Evolutionary conservation across 805 yeast genomes (phyloP), one percentile per base, ranked within the genome.

Genomic region (Priceomyces fermenticarens): DNA sequence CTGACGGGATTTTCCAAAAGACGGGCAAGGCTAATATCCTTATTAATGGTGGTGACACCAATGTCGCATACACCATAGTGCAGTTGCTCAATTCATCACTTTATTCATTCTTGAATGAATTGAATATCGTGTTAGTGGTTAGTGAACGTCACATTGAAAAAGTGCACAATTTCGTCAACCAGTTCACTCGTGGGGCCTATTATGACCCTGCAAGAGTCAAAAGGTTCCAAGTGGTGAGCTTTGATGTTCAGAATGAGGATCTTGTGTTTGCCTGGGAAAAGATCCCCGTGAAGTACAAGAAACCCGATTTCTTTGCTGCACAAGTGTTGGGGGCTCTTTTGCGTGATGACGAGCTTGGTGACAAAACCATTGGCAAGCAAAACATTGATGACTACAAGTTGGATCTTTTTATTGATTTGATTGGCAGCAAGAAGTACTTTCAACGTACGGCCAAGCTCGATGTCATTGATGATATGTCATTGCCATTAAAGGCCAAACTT

Each of bases 41-140:
- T 27, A 65, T 70, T 42, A 68, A 70, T 49, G 75, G 75, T 17
- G 75, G 65, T 3, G 73, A 70, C 42, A 67, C 75, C 8, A 51
- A 57, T 31, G 44, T 70, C 16, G 73, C 72, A 0, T 47, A 51
- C 35, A 70, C 70, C 5, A 26, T 70, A 3, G 42, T 64, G 3
- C 75, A 70, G 44, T 23, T 60, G 3, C 42, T 70, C 9, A 50
- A 52, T 16, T 64, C 70, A 1, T 51, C 62, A 3, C 36, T 49
- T 4, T 66, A 64, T 48, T 41, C 43, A 8, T 35, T 15, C 14
- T 48, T 65, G 34, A 52, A 49, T 12, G 44, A 46, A 20, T 48
- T 62, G 33, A 63, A 63, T 38, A 43, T 70, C 33, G 52, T 68
- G 1, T 49, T 67, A 37, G 51, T 68, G 5, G 59, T 65, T 14